Conservation (phyloP, 768 basidiomycete species). For the Naganishia friedmannii region DNA sequence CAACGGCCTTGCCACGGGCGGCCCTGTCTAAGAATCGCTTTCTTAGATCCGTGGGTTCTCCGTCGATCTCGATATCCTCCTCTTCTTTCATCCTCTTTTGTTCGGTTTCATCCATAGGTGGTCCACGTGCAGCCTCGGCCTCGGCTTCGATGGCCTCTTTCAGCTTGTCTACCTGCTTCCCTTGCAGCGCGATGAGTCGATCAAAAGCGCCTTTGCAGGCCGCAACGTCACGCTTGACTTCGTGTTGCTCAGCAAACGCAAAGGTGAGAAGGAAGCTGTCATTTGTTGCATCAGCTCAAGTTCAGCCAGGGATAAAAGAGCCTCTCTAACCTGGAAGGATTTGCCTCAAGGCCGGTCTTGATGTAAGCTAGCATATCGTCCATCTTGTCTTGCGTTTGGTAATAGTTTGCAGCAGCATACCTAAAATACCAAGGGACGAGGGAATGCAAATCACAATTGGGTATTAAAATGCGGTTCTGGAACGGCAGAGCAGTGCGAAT, state of each 20-base stretch:
- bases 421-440: slow-evolving; percentile 53
- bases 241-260: slow-evolving; percentile 73
- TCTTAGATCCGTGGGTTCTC: slow-evolving; percentile 53
- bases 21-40: slow-evolving; percentile 46
- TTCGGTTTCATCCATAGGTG: slow-evolving; percentile 39
- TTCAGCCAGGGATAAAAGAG: not conserved
- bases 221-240: slow-evolving; percentile 62
- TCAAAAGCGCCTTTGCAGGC: slow-evolving; percentile 73
- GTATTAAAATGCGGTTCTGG: not conserved
- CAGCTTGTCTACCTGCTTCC: slow-evolving; percentile 49
- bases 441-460: slow-evolving; percentile 12
- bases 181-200: slow-evolving; percentile 67
- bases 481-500: not conserved
- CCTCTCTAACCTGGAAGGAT: slow-evolving; percentile 65
- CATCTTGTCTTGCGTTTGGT: slow-evolving; percentile 66
- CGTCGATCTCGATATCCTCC: slow-evolving; percentile 46
- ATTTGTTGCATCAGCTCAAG: not conserved
- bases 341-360: slow-evolving; percentile 81
- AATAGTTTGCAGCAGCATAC: slow-evolving; percentile 88
- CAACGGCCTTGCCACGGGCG: slow-evolving; percentile 43
- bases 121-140: slow-evolving; percentile 54
- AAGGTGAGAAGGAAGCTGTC: slow-evolving; percentile 83
- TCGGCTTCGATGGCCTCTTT: slow-evolving; percentile 44
- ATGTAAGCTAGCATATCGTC: slow-evolving; percentile 81
- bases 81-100: slow-evolving; percentile 28